phyloP scores from a whole-genome alignment of 208 protist genomes.

The Leishmania amazonensis region DNA sequence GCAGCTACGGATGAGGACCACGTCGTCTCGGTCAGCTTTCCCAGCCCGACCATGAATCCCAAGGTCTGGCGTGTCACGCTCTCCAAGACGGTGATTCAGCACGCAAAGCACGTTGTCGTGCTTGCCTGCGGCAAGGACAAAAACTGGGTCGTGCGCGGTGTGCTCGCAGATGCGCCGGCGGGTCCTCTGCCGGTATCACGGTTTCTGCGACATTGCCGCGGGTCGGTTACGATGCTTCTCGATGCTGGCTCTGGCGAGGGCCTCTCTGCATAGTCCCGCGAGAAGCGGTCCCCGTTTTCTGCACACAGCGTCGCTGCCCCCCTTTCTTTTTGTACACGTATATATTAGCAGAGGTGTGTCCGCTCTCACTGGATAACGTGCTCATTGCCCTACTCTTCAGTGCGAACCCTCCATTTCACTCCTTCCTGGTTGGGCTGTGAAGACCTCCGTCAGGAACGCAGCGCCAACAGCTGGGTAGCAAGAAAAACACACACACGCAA shows the following conservation, averaged over 20 bases:
- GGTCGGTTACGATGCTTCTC: slow-evolving; percentile 63
- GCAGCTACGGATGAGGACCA: slow-evolving; percentile 41
- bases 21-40: slow-evolving; percentile 58
- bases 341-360: background rate
- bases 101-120: slow-evolving; percentile 72
- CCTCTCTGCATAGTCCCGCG: background rate
- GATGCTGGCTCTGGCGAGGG: slow-evolving; percentile 34
- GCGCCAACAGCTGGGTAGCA: background rate
- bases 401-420: background rate
- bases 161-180: slow-evolving; percentile 31
- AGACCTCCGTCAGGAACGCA: background rate
- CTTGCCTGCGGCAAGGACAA: slow-evolving; percentile 71
- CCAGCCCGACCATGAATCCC: slow-evolving; percentile 74
- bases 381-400: background rate
- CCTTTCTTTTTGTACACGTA: background rate
- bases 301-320: too few relatives aligned
- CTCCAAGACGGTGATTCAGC: slow-evolving; percentile 59
- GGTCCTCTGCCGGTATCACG: slow-evolving; percentile 49
- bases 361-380: background rate
- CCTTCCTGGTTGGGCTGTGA: background rate
- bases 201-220: slow-evolving; percentile 69
- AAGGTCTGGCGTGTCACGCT: slow-evolving; percentile 85
- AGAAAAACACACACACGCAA: background rate
- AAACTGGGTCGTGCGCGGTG: slow-evolving; percentile 68
- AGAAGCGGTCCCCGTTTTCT: too few relatives aligned